Evolutionary conservation across 1,284 basidiomycete species (phyloP).

Genomic region (Peniophora sp.): DNA sequence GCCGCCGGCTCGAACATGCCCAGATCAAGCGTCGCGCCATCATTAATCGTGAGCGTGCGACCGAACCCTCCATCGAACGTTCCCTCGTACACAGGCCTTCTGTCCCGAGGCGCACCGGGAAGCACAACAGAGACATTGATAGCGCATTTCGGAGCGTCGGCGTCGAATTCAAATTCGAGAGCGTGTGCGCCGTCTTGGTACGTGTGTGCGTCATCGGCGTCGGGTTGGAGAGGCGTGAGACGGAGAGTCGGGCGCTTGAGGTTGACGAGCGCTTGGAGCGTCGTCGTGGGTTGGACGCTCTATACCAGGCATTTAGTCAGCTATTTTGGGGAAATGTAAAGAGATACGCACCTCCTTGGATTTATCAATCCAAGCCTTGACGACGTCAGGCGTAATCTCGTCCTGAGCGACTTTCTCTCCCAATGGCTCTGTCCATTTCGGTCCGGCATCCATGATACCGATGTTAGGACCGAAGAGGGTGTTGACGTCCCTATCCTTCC

Average conservation of each 20-base stretch:
- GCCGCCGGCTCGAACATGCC: constrained; percentile 45
- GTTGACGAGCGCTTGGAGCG: constrained; percentile 85
- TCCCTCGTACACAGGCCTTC: constrained; percentile 62
- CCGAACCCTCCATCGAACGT: constrained; percentile 77
- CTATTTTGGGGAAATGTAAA: not conserved
- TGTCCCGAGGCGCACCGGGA: constrained; percentile 30
- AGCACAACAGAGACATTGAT: constrained; percentile 71
- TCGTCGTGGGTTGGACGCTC: constrained; percentile 78
- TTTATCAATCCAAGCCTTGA: constrained; percentile 76
- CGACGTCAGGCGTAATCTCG: constrained; percentile 68
- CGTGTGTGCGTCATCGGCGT: constrained; percentile 34
- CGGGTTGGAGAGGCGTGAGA: constrained; percentile 53
- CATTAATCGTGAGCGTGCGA: constrained; percentile 60
- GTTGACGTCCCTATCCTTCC: constrained; percentile 39
- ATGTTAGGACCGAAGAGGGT: constrained; percentile 64
- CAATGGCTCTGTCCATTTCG: constrained; percentile 33
- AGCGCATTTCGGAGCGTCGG: constrained; percentile 74
- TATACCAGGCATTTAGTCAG: constrained; percentile 18
- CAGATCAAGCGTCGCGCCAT: constrained; percentile 68
- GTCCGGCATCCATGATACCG: constrained; percentile 39
- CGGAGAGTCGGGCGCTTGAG: constrained; percentile 79
- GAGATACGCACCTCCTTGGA: constrained; percentile 64
- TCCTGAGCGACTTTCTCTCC: constrained; percentile 38
- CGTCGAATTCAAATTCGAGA: constrained; percentile 85
- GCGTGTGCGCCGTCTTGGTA: constrained; percentile 52